Conservation (phyloP, 2,329 filamentous ascomycete genomes). For the Fusarium verrucosum region DNA sequence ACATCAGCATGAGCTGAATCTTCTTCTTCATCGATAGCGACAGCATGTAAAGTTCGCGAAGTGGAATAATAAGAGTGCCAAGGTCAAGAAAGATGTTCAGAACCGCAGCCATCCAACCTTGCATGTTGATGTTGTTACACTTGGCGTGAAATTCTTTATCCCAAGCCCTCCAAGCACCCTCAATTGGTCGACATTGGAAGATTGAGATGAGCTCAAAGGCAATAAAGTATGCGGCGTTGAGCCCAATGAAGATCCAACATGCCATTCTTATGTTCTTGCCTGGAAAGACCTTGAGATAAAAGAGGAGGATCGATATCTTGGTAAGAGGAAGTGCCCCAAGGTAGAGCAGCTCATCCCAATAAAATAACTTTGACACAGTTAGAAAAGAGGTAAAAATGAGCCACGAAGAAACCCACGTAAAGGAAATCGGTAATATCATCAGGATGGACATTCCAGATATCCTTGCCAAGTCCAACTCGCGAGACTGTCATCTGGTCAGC, state of each 20-base stretch:
- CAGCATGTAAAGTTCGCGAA: slow-evolving; percentile 3
- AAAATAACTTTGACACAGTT: neutral
- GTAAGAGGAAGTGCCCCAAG: neutral
- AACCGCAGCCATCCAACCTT: slow-evolving; percentile 60
- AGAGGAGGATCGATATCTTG: slow-evolving; percentile 17
- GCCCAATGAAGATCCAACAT: slow-evolving; percentile 23
- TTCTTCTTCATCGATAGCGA: slow-evolving; percentile 16
- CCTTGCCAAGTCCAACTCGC: neutral
- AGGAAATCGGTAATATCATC: slow-evolving; percentile 14
- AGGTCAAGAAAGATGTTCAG: slow-evolving; percentile 60
- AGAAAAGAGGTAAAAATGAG: fast-evolving
- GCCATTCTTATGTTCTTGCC: neutral
- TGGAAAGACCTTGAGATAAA: slow-evolving; percentile 21
- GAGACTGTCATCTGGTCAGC: neutral
- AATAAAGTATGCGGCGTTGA: slow-evolving; percentile 35
- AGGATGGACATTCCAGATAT: slow-evolving; percentile 14
- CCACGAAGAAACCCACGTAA: neutral
- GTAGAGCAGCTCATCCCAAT: slow-evolving; percentile 14
- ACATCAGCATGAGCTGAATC: slow-evolving; percentile 25
- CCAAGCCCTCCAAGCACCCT: slow-evolving; percentile 60
- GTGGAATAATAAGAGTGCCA: slow-evolving; percentile 22
- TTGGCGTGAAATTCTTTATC: slow-evolving; percentile 53
- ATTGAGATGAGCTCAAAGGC: slow-evolving; percentile 48
- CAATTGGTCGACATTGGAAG: slow-evolving; percentile 59
- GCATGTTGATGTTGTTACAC: slow-evolving; percentile 58